phyloP scores from a whole-genome alignment of 768 basidiomycete species.

The Gloeophyllum trabeum region DNA sequence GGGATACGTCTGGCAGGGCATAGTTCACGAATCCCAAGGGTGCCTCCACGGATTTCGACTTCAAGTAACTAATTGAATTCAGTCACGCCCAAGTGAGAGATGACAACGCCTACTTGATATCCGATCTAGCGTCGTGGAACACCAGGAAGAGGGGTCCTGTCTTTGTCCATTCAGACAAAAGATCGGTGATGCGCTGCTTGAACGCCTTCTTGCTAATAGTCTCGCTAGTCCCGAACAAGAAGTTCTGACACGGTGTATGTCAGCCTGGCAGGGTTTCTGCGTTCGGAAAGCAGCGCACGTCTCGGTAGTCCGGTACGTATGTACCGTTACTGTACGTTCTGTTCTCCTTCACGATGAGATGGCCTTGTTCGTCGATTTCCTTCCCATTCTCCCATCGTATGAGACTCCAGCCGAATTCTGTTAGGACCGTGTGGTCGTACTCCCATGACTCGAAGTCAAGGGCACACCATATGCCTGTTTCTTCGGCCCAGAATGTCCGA shows the following conservation, averaged over 20 bases:
- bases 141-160: constrained; percentile 63
- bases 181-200: constrained; percentile 34
- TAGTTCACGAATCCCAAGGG: constrained; percentile 39
- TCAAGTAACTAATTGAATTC: constrained; percentile 33
- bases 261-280: no score
- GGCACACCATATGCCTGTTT: constrained; percentile 63
- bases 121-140: constrained; percentile 70
- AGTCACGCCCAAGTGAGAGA: background rate
- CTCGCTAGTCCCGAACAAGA: constrained; percentile 41
- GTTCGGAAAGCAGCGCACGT: constrained; percentile 32
- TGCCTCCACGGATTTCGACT: constrained; percentile 36
- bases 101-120: constrained; percentile 49
- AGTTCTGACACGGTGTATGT: constrained; percentile 31
- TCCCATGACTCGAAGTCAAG: constrained; percentile 86
- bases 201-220: constrained; percentile 38
- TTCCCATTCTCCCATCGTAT: constrained; percentile 43
- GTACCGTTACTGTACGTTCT: constrained; percentile 41
- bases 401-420: constrained; percentile 75
- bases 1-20: constrained; percentile 44
- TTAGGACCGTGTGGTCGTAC: constrained; percentile 55
- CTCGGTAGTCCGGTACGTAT: constrained; percentile 53
- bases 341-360: constrained; percentile 57
- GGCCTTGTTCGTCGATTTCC: constrained; percentile 37
- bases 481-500: constrained; percentile 49
- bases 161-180: constrained; percentile 27